These are phyloP conservation scores for Heritiera fomes DNA, from an alignment of 345 rosid species.

Conservation along the genomic window DNA sequence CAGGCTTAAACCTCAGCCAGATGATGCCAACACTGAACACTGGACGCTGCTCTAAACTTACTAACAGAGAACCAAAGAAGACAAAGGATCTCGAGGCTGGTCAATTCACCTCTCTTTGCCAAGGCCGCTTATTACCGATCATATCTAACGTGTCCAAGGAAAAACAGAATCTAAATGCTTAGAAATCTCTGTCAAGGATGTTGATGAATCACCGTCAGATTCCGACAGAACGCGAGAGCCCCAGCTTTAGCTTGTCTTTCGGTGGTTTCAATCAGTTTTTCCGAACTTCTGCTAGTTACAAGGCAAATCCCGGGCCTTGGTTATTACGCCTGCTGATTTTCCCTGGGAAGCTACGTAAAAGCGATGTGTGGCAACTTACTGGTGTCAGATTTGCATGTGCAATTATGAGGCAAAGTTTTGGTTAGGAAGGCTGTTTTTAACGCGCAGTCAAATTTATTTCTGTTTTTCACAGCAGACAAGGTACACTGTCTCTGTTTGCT, in stretches of 20 bases:
- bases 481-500: background rate
- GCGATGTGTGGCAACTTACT: background rate
- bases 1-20: background rate
- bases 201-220: background rate
- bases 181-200: background rate
- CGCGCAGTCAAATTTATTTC: background rate
- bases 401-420: constrained; percentile 21
- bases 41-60: background rate
- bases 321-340: background rate
- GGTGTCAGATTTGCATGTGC: constrained; percentile 25
- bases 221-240: background rate
- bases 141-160: background rate
- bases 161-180: background rate
- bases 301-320: background rate
- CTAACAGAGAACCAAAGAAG: background rate
- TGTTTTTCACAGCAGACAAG: background rate
- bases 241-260: background rate
- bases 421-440: background rate
- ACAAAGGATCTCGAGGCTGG: background rate
- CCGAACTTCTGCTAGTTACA: background rate
- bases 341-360: background rate
- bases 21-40: background rate
- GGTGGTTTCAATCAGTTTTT: background rate
- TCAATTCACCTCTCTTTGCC: background rate
- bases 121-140: background rate